phyloP scores from a whole-genome alignment of 1,284 basidiomycete species.

The Puccinia hordei region DNA sequence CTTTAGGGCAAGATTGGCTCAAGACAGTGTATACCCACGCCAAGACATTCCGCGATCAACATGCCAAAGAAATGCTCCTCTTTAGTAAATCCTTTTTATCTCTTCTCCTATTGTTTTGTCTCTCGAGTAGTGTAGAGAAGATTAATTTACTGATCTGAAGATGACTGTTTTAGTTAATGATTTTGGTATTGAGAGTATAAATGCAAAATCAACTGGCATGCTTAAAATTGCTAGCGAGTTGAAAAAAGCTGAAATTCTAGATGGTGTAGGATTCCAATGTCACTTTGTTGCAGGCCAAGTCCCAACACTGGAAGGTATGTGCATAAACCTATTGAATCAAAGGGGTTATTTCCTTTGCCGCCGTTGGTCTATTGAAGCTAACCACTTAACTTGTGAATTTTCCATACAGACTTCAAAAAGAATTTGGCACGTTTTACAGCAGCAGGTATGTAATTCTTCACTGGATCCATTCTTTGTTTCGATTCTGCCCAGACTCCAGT shows the following conservation, averaged over 20 bases:
- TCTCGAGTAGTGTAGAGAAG: too few relatives aligned
- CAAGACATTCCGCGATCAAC: neutral
- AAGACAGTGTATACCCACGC: neutral
- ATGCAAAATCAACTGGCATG: conserved; percentile 11
- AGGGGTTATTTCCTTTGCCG: too few relatives aligned
- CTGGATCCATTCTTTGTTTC: neutral
- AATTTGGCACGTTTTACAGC: conserved; percentile 21
- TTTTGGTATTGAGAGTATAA: conserved; percentile 7
- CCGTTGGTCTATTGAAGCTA: neutral
- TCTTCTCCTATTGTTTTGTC: neutral
- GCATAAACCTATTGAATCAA: neutral
- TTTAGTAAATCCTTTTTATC: conserved; percentile 8
- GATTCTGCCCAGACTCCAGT: too few relatives aligned
- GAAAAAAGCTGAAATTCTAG: conserved; percentile 1
- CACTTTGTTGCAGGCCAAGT: conserved; percentile 22
- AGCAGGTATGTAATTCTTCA: neutral
- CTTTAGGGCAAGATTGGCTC: neutral
- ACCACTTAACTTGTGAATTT: neutral
- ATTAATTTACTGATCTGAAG: neutral
- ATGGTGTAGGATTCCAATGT: conserved; percentile 25
- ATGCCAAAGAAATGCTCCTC: neutral
- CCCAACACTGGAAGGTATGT: conserved; percentile 5
- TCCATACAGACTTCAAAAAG: neutral
- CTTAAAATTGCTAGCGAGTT: neutral
- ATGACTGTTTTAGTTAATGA: conserved; percentile 25